Conservation (phyloP, 306 rosid species). For the Astragalus membranaceus region DNA sequence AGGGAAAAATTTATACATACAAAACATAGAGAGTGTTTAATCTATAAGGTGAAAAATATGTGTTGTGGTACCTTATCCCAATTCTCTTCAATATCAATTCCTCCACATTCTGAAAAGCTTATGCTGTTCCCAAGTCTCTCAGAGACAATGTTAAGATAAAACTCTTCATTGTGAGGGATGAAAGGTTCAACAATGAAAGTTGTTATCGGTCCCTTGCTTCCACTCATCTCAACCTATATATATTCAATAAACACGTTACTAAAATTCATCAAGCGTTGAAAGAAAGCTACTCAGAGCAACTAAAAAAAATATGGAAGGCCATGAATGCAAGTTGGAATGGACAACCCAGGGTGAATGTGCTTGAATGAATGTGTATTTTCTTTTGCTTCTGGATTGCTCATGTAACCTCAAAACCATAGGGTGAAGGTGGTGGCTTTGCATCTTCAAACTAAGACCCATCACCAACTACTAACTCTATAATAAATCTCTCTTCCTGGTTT, state of each 20-base stretch:
- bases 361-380: constrained; percentile 72
- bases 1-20: neutral
- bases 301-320: neutral
- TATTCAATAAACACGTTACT: constrained; percentile 8
- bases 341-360: no score
- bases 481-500: no score
- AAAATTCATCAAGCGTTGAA: neutral
- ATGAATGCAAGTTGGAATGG: neutral
- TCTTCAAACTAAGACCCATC: constrained; percentile 54
- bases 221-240: constrained; percentile 79
- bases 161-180: constrained; percentile 89
- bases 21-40: neutral
- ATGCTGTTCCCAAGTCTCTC: constrained; percentile 83
- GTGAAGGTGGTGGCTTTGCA: constrained; percentile 40
- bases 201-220: constrained; percentile 92
- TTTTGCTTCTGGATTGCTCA: constrained; percentile 64
- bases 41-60: neutral
- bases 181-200: constrained; percentile 96
- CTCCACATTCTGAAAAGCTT: constrained; percentile 98
- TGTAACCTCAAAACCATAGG: constrained; percentile 57
- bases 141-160: constrained; percentile 85
- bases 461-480: no score
- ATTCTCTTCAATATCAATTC: constrained; percentile 94
- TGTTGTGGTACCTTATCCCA: constrained; percentile 72
- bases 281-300: neutral